Conservation (phyloP, 169 alveolate genomes). For the Cryptosporidium tyzzeri region DNA sequence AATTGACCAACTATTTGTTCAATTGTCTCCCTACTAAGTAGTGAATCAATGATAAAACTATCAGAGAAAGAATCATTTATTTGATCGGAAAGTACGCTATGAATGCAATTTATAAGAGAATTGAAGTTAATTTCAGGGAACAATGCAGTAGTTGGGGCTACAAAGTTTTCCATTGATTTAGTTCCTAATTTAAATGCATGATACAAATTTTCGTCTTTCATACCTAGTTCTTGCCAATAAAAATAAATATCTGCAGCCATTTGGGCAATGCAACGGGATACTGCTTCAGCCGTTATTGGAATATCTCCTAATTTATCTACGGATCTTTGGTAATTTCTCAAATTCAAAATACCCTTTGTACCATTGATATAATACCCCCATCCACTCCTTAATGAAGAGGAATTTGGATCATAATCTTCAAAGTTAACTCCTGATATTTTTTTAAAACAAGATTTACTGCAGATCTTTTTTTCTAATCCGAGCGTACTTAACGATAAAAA, state of each 20-base stretch:
- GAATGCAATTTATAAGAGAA: slow-evolving; percentile 47
- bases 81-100: slow-evolving; percentile 32
- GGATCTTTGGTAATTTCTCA: slow-evolving; percentile 32
- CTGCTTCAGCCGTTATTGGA: slow-evolving; percentile 80
- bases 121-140: slow-evolving; percentile 71
- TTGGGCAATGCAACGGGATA: slow-evolving; percentile 78
- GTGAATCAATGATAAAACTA: slow-evolving; percentile 8
- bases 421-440: slow-evolving; percentile 16
- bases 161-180: slow-evolving; percentile 66
- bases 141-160: slow-evolving; percentile 77
- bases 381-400: slow-evolving; percentile 35
- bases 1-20: slow-evolving; percentile 76
- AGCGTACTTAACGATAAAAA: slow-evolving; percentile 10
- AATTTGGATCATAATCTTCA: slow-evolving; percentile 2
- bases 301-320: slow-evolving; percentile 41
- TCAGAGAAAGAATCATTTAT: slow-evolving; percentile 13
- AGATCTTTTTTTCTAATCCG: slow-evolving; percentile 26
- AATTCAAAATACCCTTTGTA: not conserved
- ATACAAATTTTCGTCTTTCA: slow-evolving; percentile 16
- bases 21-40: slow-evolving; percentile 60
- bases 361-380: slow-evolving; percentile 65
- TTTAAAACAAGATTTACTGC: slow-evolving; percentile 48
- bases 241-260: slow-evolving; percentile 77
- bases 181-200: slow-evolving; percentile 35
- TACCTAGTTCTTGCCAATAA: slow-evolving; percentile 57